phyloP scores from a whole-genome alignment of 2,329 filamentous ascomycete genomes.

The Elsinoe necatrix region DNA sequence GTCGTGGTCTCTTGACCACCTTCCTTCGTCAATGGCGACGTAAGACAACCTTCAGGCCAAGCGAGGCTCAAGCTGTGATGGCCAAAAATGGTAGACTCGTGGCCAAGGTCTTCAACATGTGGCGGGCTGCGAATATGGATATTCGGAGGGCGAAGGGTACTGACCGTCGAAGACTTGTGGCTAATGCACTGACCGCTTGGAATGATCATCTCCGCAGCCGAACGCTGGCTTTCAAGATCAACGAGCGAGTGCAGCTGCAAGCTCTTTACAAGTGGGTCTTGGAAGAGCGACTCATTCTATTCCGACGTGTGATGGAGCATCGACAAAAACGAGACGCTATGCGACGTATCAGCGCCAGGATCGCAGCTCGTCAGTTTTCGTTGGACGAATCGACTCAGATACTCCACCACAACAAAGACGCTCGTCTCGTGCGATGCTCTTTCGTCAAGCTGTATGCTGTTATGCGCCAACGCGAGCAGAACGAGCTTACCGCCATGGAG shows the following conservation, averaged over 20 bases:
- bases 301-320: conserved; percentile 30
- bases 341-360: conserved; percentile 15
- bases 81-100: conserved; percentile 21
- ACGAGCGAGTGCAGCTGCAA: conserved; percentile 49
- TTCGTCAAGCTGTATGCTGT: conserved; percentile 26
- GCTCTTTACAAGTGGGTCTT: conserved; percentile 55
- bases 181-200: conserved; percentile 53
- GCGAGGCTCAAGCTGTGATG: neutral
- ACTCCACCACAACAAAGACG: conserved; percentile 24
- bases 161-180: conserved; percentile 45
- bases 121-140: conserved; percentile 34
- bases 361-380: conserved; percentile 17
- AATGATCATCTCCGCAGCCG: conserved; percentile 51
- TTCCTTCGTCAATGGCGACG: neutral
- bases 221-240: conserved; percentile 44
- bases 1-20: neutral
- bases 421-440: conserved; percentile 23
- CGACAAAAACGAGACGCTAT: conserved; percentile 22
- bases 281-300: conserved; percentile 36
- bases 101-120: conserved; percentile 40
- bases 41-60: neutral
- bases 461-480: conserved; percentile 27
- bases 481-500: conserved; percentile 33
- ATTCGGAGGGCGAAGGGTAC: conserved; percentile 41
- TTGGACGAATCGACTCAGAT: conserved; percentile 16